Evolutionary conservation across 2,329 filamentous ascomycete genomes (phyloP).

Genomic region (Botrytis paeoniae): DNA sequence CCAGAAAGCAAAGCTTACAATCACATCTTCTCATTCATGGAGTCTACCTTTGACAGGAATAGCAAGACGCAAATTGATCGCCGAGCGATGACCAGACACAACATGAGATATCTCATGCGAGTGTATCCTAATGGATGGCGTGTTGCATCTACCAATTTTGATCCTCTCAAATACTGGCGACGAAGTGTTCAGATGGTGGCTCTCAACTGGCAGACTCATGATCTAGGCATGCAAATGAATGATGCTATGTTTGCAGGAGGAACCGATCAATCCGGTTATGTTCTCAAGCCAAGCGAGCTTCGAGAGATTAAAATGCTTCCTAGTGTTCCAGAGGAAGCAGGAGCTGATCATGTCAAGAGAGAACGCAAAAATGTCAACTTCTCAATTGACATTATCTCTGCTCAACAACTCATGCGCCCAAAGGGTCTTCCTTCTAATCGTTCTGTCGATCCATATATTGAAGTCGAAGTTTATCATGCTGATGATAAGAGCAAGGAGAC

Average conservation of each 20-base stretch:
- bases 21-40: slow-evolving; percentile 93
- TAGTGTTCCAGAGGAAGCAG: slow-evolving; percentile 49
- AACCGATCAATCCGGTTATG: slow-evolving; percentile 83
- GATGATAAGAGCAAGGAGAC: slow-evolving; percentile 91
- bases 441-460: slow-evolving; percentile 86
- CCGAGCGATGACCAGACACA: slow-evolving; percentile 79
- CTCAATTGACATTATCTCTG: slow-evolving; percentile 84
- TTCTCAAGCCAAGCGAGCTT: slow-evolving; percentile 85
- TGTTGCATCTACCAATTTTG: slow-evolving; percentile 87
- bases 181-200: slow-evolving; percentile 97
- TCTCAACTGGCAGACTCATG: slow-evolving; percentile 97
- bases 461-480: slow-evolving; percentile 90
- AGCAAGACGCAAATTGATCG: slow-evolving; percentile 75
- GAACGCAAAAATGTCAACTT: slow-evolving; percentile 82
- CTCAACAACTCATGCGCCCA: slow-evolving; percentile 87
- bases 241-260: slow-evolving; percentile 96
- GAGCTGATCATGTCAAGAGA: slow-evolving; percentile 58
- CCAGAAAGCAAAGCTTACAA: slow-evolving; percentile 83
- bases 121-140: slow-evolving; percentile 86
- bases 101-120: slow-evolving; percentile 86
- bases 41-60: slow-evolving; percentile 80
- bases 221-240: slow-evolving; percentile 92
- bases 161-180: slow-evolving; percentile 90
- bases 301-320: slow-evolving; percentile 65
- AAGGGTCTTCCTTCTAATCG: slow-evolving; percentile 68